Evolutionary conservation across 305 asterid genomes (phyloP).

Genomic region (Solanum hybrid): DNA sequence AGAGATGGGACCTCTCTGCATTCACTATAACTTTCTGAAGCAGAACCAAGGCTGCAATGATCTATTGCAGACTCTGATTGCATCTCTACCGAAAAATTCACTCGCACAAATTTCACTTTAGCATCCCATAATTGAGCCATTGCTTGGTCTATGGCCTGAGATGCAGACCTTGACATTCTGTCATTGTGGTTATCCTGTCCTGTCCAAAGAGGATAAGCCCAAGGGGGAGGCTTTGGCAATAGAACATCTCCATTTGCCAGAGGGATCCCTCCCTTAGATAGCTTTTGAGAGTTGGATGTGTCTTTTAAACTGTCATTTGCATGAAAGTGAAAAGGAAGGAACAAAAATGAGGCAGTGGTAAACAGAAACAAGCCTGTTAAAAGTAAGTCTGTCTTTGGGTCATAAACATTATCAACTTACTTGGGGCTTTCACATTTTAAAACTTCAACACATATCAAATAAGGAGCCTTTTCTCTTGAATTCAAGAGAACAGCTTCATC

Average conservation of each 20-base stretch:
- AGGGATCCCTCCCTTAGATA: conserved; percentile 96
- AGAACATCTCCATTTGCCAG: conserved; percentile 95
- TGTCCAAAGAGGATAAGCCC: conserved; percentile 90
- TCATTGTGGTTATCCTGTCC: conserved; percentile 84
- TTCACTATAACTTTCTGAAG: conserved; percentile 25
- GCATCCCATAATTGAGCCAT: conserved; percentile 93
- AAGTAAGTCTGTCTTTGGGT: conserved; percentile 3
- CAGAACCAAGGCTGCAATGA: conserved; percentile 13
- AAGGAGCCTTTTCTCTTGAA: conserved; percentile 99
- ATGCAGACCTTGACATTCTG: conserved; percentile 84
- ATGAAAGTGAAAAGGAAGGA: conserved; percentile 14
- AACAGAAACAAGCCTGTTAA: background rate
- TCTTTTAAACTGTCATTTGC: conserved; percentile 64
- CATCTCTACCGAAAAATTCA: conserved; percentile 77
- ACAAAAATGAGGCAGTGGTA: background rate
- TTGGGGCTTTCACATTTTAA: conserved; percentile 77
- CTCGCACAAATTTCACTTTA: conserved; percentile 83
- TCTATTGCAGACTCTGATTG: conserved; percentile 27
- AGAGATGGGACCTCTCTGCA: conserved; percentile 31
- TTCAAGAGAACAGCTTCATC: conserved; percentile 97
- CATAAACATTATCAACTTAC: conserved; percentile 31
- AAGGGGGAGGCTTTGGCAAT: conserved; percentile 95
- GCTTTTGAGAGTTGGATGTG: conserved; percentile 58
- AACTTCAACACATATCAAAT: conserved; percentile 90
- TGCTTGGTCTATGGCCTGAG: conserved; percentile 99